Base-by-base conservation (phyloP, 257 asterid species). In the Forsythia suspensa region DNA sequence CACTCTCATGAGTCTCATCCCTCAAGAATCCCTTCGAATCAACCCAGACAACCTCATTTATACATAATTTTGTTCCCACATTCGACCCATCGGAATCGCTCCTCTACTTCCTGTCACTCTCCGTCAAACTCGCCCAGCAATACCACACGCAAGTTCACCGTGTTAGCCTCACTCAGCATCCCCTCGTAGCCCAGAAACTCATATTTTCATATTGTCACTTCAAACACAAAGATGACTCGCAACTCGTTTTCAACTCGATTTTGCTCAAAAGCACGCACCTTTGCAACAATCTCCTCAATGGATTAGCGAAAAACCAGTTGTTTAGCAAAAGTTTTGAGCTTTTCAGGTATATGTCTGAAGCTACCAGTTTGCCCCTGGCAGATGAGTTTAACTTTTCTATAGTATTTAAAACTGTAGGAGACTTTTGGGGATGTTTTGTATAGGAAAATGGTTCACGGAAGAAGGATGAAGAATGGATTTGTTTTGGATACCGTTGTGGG, bases 371-470 rank as follows among this genome's bases (percentile, higher is more conserved):
- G 42, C 83, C 88, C 4, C 68, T 42, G 77, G 80, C 86, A 48
- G 94, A 91, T 84, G 94, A 91, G 77, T 91, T 91, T 73, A 87
- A 91, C 1, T 82, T 83, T 76, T 89, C 92, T 21, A 77, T 84
- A 21, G 44, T 91, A 29, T 83, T 87, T 63, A 91, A 91, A 80
- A 75, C 76, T 38, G 76, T 78, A 5, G 92, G 90, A 57, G 92
- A 90, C 44, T n/a, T 55, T 65, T 2, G 84, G 88, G 67, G 88
- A 88, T 70, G 71, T 83, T 70, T 55, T 76, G 59, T 24, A 38
- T 16, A 95, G 93, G 73, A 71, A 69, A 77, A 77, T 82, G 82
- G 84, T 88, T 29, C 95, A 92, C 55, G 92, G 85, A 43, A 80
- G 51, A 75, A 75, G 87, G 76, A 57, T 85, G 70, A 88, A 78